Evolutionary conservation across 192 early-diverging fungal genomes (phyloP).

Genomic region (Pilaira anomala): DNA sequence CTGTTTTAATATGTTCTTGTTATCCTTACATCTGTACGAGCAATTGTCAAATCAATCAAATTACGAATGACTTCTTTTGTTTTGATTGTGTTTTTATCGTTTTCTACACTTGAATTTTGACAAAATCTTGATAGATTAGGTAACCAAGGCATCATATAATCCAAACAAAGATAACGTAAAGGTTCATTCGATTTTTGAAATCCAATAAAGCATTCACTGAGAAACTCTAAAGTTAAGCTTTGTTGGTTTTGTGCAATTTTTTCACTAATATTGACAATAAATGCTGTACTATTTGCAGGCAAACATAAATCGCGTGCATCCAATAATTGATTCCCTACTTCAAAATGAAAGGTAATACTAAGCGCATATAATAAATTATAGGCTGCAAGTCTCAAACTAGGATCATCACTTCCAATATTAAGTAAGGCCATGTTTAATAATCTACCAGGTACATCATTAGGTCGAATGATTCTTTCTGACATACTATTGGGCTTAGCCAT

Average conservation of each 20-base stretch:
- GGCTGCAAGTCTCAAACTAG: conserved; percentile 74
- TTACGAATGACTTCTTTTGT: conserved; percentile 73
- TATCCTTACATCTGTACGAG: conserved; percentile 61
- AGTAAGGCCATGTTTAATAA: conserved; percentile 90
- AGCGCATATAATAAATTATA: conserved; percentile 91
- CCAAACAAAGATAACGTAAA: conserved; percentile 76
- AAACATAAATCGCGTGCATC: conserved; percentile 82
- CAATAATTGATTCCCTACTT: conserved; percentile 76
- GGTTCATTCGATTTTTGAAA: conserved; percentile 73
- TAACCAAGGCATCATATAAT: conserved; percentile 91
- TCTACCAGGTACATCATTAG: conserved; percentile 87
- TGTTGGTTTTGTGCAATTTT: conserved; percentile 71
- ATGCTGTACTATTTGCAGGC: conserved; percentile 85
- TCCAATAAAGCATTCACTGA: conserved; percentile 80
- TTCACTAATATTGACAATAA: conserved; percentile 79
- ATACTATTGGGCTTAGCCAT: conserved; percentile 59
- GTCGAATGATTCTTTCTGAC: conserved; percentile 72
- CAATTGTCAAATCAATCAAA: conserved; percentile 80
- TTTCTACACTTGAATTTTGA: conserved; percentile 39
- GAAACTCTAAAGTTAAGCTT: conserved; percentile 83
- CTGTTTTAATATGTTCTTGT: neutral
- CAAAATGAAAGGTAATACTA: conserved; percentile 76
- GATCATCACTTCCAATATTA: conserved; percentile 82
- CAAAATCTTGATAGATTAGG: conserved; percentile 68
- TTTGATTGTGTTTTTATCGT: conserved; percentile 53